A percentile compares a stretch with the other conserved stretches of the same genome.
Evolutionary conservation across 208 protist species (phyloP).

Genomic region (Tritrichomonas foetus): DNA sequence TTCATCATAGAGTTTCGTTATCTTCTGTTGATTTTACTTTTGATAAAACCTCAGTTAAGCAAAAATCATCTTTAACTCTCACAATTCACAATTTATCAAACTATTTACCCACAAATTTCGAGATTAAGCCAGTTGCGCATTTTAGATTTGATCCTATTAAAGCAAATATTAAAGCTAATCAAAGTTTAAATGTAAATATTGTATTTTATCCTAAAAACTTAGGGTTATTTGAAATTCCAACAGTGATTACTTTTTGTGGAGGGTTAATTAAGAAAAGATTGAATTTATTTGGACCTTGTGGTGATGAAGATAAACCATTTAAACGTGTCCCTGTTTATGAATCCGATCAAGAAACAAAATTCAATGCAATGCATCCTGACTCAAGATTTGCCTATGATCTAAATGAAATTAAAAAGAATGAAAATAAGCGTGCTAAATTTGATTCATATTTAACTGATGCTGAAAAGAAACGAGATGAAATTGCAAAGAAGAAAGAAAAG

Average conservation of each 20-base stretch:
- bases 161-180: background rate
- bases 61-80: background rate
- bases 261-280: background rate
- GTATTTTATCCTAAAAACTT: conserved; percentile 27
- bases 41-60: background rate
- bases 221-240: background rate
- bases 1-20: background rate
- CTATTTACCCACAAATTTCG: background rate
- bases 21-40: background rate
- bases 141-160: conserved; percentile 2
- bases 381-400: background rate
- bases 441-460: background rate
- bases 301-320: background rate
- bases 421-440: too few species aligned
- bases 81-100: background rate
- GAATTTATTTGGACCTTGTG: background rate
- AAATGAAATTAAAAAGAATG: background rate
- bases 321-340: conserved; percentile 13
- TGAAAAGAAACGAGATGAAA: background rate
- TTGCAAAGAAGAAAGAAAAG: background rate
- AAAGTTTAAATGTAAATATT: background rate
- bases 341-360: background rate
- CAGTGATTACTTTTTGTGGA: background rate
- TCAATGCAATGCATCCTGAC: background rate
- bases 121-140: background rate